A percentile compares a stretch with the other conserved stretches of the same genome.
phyloP scores from a whole-genome alignment of 1,284 basidiomycete genomes.

The Malassezia slooffiae region DNA sequence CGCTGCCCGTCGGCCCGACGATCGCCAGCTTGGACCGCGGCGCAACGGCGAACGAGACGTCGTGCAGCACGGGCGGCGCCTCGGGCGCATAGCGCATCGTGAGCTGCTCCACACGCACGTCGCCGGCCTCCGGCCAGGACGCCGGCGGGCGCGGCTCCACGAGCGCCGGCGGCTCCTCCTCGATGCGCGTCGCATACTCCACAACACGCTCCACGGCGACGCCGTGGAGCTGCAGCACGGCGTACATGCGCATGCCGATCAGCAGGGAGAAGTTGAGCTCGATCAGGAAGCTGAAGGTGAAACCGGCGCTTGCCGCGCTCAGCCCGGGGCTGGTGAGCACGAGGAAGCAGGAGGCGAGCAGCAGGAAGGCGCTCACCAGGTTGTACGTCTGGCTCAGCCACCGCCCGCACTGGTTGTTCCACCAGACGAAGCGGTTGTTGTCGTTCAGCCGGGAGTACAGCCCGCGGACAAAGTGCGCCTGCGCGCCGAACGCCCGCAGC shows the following conservation, averaged over 20 bases:
- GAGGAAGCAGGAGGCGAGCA: conserved; percentile 49
- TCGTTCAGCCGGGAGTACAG: conserved; percentile 49
- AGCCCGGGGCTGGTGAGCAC: conserved; percentile 47
- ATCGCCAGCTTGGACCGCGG: conserved; percentile 75
- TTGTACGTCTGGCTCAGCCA: conserved; percentile 43
- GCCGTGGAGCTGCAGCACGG: conserved; percentile 16
- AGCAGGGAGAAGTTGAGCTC: conserved; percentile 46
- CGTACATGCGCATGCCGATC: conserved; percentile 19
- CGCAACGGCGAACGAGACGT: conserved; percentile 50
- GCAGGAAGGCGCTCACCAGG: conserved; percentile 49
- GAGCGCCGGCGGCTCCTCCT: conserved; percentile 49
- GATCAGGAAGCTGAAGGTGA: conserved; percentile 48
- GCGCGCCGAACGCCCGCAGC: conserved; percentile 52
- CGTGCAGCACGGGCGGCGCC: conserved; percentile 50
- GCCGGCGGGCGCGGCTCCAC: conserved; percentile 47
- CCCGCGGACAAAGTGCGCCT: conserved; percentile 49
- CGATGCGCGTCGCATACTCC: conserved; percentile 45
- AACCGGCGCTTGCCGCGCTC: conserved; percentile 45
- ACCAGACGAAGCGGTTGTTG: conserved; percentile 38
- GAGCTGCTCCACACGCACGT: conserved; percentile 49
- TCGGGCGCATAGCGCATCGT: conserved; percentile 50
- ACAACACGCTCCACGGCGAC: conserved; percentile 49
- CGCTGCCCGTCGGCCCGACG: conserved; percentile 56
- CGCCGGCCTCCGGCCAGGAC: conserved; percentile 50
- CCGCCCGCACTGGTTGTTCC: conserved; percentile 17